Base-by-base conservation (phyloP, 2,329 filamentous ascomycete genomes). In the Nigrograna mackinnonii region DNA sequence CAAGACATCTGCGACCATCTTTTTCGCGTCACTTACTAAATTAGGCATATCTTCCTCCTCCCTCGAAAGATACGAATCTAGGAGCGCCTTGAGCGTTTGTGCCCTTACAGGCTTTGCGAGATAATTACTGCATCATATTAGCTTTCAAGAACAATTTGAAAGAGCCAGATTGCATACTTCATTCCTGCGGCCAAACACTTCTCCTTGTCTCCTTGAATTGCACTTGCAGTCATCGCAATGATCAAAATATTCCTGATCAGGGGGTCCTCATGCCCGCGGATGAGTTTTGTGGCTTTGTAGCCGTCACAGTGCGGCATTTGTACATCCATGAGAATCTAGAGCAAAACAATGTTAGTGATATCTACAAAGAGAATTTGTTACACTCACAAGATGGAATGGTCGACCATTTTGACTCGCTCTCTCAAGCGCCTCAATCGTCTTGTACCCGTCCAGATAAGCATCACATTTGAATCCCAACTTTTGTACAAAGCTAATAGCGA, bases 141-240 rank as follows among this genome's bases (percentile, higher is more conserved):
- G 92, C 66, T 97, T 97, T 13, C 92, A 91, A 1, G 96, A 80
- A 59, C 96, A 97, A 60, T 96, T 94, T 67, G n/a, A n/a, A n/a
- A n/a, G n/a, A n/a, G n/a, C n/a, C n/a, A n/a, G n/a, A n/a, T n/a
- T n/a, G n/a, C n/a, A n/a, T n/a, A n/a, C n/a, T 96, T 96, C 92
- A 97, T 97, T 1, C 92, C 92, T 1, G 90, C 89, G 37, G 91
- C 89, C n/a, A 96, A 74, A 56, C 92, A 96, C 71, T 95, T 96
- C 66, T 97, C 92, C 35, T 91, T 80, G 64, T 97, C 92, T 14
- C 92, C 92, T 64, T 94, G 88, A 47, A 97, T 97, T 3, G 92
- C 92, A 19, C 86, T 91, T 1, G 92, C 92, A 1, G 92, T 97
- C 92, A 97, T 96, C 41, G 92, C 92, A 56, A 97, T 96, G 36